phyloP scores from a whole-genome alignment of 306 rosid genomes.

The Styphnolobium japonicum region DNA sequence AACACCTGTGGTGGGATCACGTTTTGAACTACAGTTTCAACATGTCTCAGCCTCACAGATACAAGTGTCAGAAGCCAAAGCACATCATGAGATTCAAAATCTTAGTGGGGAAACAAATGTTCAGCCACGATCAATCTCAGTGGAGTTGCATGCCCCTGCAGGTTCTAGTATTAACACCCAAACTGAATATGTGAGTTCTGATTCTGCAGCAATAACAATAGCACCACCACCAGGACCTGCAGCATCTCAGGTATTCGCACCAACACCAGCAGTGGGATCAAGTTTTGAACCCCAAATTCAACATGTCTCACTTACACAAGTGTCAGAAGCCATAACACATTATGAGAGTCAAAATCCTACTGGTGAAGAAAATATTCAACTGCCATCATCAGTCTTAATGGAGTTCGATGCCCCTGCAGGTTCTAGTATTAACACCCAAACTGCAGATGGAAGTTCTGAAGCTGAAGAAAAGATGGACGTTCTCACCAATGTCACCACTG shows the following conservation, averaged over 20 bases:
- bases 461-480: neutral
- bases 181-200: neutral
- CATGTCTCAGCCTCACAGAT: neutral
- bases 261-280: neutral
- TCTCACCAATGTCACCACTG: neutral
- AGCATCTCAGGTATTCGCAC: neutral
- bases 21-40: neutral
- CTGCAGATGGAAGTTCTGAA: neutral
- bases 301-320: neutral
- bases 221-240: neutral
- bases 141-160: neutral
- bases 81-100: neutral
- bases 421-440: neutral
- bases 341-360: neutral
- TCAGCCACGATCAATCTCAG: neutral
- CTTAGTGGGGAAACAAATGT: neutral
- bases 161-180: neutral
- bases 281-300: neutral
- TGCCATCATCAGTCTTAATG: neutral
- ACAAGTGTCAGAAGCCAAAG: neutral
- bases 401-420: constrained; percentile 6
- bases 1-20: neutral
- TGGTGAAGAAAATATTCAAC: neutral
- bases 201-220: neutral
- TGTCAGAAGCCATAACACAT: neutral